phyloP scores from a whole-genome alignment of 1,284 basidiomycete genomes.

The Tylopilus sp. region DNA sequence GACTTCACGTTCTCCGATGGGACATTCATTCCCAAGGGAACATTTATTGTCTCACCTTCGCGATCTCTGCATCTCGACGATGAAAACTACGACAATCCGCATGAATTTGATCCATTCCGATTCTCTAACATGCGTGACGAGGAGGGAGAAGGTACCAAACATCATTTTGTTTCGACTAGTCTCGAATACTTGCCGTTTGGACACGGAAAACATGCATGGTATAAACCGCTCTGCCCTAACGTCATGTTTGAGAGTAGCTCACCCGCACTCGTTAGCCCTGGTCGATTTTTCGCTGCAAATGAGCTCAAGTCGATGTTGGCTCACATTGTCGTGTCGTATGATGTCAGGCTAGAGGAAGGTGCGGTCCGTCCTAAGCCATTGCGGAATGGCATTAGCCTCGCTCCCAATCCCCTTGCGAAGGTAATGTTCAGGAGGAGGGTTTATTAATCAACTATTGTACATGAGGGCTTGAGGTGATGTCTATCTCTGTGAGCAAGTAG shows the following conservation, averaged over 20 bases:
- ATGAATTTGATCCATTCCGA: constrained; percentile 46
- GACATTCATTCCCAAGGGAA: constrained; percentile 49
- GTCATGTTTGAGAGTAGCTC: background rate
- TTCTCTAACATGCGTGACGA: constrained; percentile 34
- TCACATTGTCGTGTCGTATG: constrained; percentile 11
- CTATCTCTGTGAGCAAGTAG: too few species aligned
- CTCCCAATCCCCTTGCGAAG: constrained; percentile 2
- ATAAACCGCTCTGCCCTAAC: background rate
- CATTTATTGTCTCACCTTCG: constrained; percentile 32
- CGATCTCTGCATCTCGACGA: constrained; percentile 39
- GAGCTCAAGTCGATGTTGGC: constrained; percentile 15
- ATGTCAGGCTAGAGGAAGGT: constrained; percentile 12
- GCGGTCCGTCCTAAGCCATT: background rate
- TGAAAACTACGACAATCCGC: constrained; percentile 35
- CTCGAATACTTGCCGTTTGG: background rate
- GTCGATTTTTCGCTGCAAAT: constrained; percentile 12
- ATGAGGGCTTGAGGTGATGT: too few species aligned
- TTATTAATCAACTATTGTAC: background rate
- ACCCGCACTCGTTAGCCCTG: constrained; percentile 1
- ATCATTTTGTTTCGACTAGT: constrained; percentile 24
- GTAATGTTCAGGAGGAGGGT: constrained; percentile 15
- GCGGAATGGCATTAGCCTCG: background rate
- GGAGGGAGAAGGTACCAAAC: constrained; percentile 21
- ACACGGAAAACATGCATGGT: background rate
- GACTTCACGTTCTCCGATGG: constrained; percentile 52